Conservation (phyloP, 805 yeast genomes). For the Torulaspora maleeae region DNA sequence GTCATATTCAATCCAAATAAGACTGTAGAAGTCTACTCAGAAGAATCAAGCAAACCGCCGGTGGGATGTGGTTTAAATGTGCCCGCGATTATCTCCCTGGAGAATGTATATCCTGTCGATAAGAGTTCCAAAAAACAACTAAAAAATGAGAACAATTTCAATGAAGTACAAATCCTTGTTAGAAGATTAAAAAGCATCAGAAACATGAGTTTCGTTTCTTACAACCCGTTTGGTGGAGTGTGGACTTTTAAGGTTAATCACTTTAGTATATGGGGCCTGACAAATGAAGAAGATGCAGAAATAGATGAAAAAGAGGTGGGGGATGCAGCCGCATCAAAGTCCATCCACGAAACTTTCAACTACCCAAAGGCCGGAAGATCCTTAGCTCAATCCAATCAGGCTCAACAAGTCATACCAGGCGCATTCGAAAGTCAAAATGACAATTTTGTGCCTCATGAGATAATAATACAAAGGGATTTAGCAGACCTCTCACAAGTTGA, state of each 20-base stretch:
- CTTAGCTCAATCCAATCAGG: constrained; percentile 15
- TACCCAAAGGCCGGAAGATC: constrained; percentile 7
- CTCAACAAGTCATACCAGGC: constrained; percentile 6
- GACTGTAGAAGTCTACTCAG: constrained; percentile 60
- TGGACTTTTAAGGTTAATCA: constrained; percentile 86
- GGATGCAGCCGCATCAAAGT: constrained; percentile 19
- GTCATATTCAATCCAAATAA: constrained; percentile 45
- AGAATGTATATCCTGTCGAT: constrained; percentile 50
- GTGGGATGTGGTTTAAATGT: constrained; percentile 68
- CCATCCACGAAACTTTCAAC: neutral
- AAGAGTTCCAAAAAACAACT: constrained; percentile 29
- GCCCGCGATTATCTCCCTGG: constrained; percentile 68
- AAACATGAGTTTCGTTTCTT: constrained; percentile 78
- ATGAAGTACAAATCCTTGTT: constrained; percentile 46
- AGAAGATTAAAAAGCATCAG: constrained; percentile 47
- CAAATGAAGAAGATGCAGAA: constrained; percentile 58
- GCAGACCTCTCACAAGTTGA: constrained; percentile 9
- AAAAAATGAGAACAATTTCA: constrained; percentile 34
- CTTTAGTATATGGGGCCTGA: constrained; percentile 91
- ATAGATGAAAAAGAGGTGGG: constrained; percentile 46
- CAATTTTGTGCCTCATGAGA: neutral
- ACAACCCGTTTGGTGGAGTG: constrained; percentile 65
- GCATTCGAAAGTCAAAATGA: neutral
- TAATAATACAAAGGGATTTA: constrained; percentile 7
- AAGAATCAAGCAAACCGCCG: constrained; percentile 49